Evolutionary conservation across 1,284 basidiomycete species (phyloP).

Genomic region (Moesziomyces globuligerus): DNA sequence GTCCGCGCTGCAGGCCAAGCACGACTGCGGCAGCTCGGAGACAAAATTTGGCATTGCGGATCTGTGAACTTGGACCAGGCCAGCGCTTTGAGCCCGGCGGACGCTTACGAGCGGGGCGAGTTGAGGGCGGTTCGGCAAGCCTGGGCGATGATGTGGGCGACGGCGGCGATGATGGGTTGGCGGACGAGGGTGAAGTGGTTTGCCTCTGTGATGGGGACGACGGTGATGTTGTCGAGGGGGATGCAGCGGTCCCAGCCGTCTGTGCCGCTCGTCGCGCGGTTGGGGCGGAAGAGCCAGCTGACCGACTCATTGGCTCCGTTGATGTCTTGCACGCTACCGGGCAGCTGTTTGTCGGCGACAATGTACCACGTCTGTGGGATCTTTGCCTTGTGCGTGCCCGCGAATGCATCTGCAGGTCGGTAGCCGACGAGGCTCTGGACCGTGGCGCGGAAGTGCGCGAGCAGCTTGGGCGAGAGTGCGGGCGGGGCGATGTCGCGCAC

Average conservation of each 20-base stretch:
- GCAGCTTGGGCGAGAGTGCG: constrained; percentile 22
- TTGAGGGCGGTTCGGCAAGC: constrained; percentile 4
- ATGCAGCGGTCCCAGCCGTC: constrained; percentile 41
- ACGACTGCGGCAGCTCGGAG: too few species aligned
- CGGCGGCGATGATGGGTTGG: not conserved
- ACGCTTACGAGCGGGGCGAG: not conserved
- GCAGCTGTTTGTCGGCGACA: constrained; percentile 20
- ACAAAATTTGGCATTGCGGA: not conserved
- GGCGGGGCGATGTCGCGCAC: constrained; percentile 38
- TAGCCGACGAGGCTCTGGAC: constrained; percentile 26
- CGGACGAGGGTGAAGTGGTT: constrained; percentile 48
- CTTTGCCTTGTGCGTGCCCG: not conserved
- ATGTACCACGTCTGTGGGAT: constrained; percentile 18
- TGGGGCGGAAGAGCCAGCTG: constrained; percentile 23
- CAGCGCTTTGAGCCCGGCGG: too few species aligned
- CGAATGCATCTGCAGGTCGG: constrained; percentile 3
- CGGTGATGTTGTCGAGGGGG: constrained; percentile 4
- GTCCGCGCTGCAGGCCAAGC: too few species aligned
- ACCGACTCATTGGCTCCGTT: constrained; percentile 37
- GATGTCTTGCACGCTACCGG: constrained; percentile 23
- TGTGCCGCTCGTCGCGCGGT: constrained; percentile 10
- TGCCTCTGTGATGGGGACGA: constrained; percentile 6
- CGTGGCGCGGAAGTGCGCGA: constrained; percentile 43
- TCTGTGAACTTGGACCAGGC: too few species aligned
- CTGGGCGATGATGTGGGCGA: constrained; percentile 10